Conservation (phyloP, 83 land plant species). For the Picea engelmannii region DNA sequence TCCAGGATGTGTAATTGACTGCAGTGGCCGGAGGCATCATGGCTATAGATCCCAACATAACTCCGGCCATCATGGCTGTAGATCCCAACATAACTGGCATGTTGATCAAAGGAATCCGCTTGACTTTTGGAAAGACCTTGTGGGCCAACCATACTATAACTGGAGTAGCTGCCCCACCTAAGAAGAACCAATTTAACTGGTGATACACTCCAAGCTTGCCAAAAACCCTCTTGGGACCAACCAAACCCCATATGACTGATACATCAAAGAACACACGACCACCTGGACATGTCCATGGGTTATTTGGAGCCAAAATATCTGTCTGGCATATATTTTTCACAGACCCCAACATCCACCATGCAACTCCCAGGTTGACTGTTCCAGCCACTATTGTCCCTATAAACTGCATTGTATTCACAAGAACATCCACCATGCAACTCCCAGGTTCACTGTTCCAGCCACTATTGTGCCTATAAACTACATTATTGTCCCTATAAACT, state of each 20-base stretch:
- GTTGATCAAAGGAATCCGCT: constrained; percentile 44
- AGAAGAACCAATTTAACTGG: constrained; percentile 54
- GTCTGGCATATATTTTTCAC: constrained; percentile 26
- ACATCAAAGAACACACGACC: constrained; percentile 43
- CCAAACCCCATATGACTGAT: constrained; percentile 53
- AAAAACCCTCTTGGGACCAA: constrained; percentile 37
- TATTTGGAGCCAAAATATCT: neutral
- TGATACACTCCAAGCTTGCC: constrained; percentile 28
- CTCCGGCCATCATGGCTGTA: constrained; percentile 23
- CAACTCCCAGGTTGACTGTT: constrained; percentile 30
- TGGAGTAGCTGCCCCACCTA: constrained; percentile 37
- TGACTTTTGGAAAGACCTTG: constrained; percentile 30
- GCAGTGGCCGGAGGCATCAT: constrained; percentile 67
- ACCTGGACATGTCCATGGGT: no score
- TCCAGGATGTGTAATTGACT: constrained; percentile 63
- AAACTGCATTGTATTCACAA: no score
- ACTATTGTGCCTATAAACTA: no score
- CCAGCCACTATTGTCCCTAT: no score
- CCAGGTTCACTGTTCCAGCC: no score
- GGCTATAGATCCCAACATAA: constrained; percentile 47
- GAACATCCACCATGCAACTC: no score
- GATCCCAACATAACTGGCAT: constrained; percentile 45
- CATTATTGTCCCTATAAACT: constrained; percentile 41
- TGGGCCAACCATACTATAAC: constrained; percentile 37
- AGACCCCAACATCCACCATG: constrained; percentile 20